Conservation (phyloP, 1,284 basidiomycete species). For the Fomitopsis schrenkii region DNA sequence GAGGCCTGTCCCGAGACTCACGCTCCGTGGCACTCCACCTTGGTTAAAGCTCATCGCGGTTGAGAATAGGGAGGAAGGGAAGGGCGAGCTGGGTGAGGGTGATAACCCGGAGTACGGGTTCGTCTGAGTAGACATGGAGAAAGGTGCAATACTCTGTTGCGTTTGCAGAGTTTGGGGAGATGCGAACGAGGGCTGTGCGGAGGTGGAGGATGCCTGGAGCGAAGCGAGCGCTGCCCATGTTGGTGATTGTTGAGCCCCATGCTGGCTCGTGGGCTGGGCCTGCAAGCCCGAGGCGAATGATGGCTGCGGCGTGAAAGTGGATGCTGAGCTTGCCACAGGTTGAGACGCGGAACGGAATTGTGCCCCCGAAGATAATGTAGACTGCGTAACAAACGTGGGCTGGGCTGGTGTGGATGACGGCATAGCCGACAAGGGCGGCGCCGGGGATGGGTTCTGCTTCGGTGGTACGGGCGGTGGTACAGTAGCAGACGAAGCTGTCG, state of each 20-base stretch:
- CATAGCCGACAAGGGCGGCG: background rate
- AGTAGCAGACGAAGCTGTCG: slow-evolving; percentile 7
- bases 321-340: slow-evolving; percentile 12
- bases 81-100: slow-evolving; percentile 21
- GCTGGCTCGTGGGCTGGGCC: slow-evolving; percentile 20
- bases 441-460: background rate
- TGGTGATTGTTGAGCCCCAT: background rate
- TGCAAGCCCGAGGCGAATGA: slow-evolving; percentile 16
- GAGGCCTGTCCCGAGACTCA: slow-evolving; percentile 24
- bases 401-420: background rate
- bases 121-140: slow-evolving; percentile 10
- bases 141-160: slow-evolving; percentile 7
- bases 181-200: slow-evolving; percentile 17
- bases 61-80: slow-evolving; percentile 17
- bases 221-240: slow-evolving; percentile 53
- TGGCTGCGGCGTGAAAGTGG: slow-evolving; percentile 16
- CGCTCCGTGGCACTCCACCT: slow-evolving; percentile 17
- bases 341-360: slow-evolving; percentile 19
- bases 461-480: slow-evolving; percentile 8
- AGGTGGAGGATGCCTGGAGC: slow-evolving; percentile 36
- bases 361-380: slow-evolving; percentile 7
- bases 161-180: slow-evolving; percentile 22
- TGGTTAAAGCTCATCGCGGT: slow-evolving; percentile 16
- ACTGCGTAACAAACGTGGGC: background rate
- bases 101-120: slow-evolving; percentile 25